Evolutionary conservation across 257 asterid species (phyloP), one percentile per base, ranked within the genome.

Genomic region (Knoxia roxburghii): DNA sequence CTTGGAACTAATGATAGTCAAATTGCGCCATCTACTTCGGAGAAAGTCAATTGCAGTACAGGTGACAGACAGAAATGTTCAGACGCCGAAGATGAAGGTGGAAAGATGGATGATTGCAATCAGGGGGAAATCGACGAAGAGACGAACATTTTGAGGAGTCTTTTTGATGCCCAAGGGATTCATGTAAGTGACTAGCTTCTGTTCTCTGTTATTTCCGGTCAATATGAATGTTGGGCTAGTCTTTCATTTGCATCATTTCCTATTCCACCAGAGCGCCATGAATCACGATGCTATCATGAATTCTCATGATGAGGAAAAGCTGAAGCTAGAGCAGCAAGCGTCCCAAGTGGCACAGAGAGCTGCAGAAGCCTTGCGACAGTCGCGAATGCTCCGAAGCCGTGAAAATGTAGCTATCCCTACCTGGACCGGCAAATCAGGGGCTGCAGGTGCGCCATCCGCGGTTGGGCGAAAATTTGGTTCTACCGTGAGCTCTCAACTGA

Each of bases 361-460:
- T 4, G 91, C 99, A 35, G 97, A 93, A 78, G 99, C 99, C 72
- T 63, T 93, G 73, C 91, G 88, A 10, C 95, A 88, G 66, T 93
- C 99, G 27, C 82, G 99, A 53, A 86, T 93, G 83, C 87, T 90
- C 62, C 84, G 99, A 53, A 82, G 86, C 75, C 89, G 81, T 72
- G 97, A 93, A 71, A 80, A 89, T 69, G 80, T 93, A 67, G 69
- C 86, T 27, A 81, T 87, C 67, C 99, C 99, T 50, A 93, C 99
- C 5, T 93, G 99, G 99, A 93, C 99, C 0, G 99, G 99, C 51
- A 82, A 55, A 83, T 81, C 96, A 41, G 99, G 99, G 65, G 85
- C 90, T 29, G 99, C 99, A 27, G 99, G 99, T 67, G 99, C 90
- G 64, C 99, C 97, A 20, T 76, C 88, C 58, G 82, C 95, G 23